Percentiles rank a stretch among this genome's conserved stretches.
Evolutionary conservation across 2,329 filamentous ascomycete genomes (phyloP).

Genomic region (Trichoderma sp.): DNA sequence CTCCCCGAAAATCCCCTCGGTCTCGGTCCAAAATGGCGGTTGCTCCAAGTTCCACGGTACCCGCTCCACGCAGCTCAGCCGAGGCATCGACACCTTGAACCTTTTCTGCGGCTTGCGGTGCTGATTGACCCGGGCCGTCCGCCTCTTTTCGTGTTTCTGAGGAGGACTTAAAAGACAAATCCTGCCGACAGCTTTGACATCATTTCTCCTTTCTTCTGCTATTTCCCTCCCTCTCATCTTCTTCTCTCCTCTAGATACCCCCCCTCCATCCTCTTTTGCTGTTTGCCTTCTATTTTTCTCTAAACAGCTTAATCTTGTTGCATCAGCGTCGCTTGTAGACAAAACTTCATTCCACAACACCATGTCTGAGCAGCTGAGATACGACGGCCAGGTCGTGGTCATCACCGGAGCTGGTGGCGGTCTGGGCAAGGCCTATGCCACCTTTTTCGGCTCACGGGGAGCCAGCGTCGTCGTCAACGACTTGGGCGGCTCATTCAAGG

Average conservation of each 20-base stretch:
- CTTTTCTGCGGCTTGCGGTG: neutral
- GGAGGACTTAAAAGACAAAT: neutral
- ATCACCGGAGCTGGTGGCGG: slow-evolving; percentile 82
- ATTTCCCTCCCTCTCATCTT: neutral
- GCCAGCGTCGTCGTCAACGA: slow-evolving; percentile 97
- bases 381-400: slow-evolving; percentile 82
- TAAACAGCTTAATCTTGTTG: neutral
- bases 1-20: neutral
- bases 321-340: neutral
- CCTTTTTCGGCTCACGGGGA: slow-evolving; percentile 89
- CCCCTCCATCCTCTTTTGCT: neutral
- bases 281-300: neutral
- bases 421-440: slow-evolving; percentile 78
- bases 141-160: neutral
- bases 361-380: slow-evolving; percentile 74
- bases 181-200: slow-evolving; percentile 1
- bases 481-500: slow-evolving; percentile 88
- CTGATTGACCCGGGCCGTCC: slow-evolving; percentile 13
- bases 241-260: neutral
- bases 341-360: slow-evolving; percentile 33
- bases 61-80: slow-evolving; percentile 24
- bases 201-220: neutral
- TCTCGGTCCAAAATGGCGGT: slow-evolving; percentile 23
- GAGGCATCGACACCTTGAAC: slow-evolving; percentile 25
- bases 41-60: slow-evolving; percentile 12